Conservation (phyloP, 2,329 filamentous ascomycete species). For the Cadophora luteo-olivacea region DNA sequence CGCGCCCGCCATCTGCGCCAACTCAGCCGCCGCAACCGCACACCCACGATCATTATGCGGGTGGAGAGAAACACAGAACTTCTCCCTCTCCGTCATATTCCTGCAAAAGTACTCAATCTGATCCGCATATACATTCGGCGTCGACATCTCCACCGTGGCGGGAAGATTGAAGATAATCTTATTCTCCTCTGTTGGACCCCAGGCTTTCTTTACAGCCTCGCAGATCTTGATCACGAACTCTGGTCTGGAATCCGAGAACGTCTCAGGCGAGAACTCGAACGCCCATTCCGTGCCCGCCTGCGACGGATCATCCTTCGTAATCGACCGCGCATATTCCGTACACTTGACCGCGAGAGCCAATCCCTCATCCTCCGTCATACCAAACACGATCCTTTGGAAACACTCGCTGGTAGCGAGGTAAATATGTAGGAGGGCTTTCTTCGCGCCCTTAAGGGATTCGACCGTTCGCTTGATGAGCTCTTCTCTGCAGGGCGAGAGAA, state of each 20-base stretch:
- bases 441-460: constrained; percentile 84
- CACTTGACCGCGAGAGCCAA: constrained; percentile 84
- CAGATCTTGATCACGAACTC: constrained; percentile 86
- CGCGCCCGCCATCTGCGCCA: constrained; percentile 95
- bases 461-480: constrained; percentile 91
- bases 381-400: constrained; percentile 91
- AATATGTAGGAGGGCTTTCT: constrained; percentile 93
- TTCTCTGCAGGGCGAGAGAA: constrained; percentile 88
- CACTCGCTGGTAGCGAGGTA: constrained; percentile 97
- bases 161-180: constrained; percentile 97
- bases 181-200: constrained; percentile 79
- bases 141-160: constrained; percentile 93
- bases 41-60: constrained; percentile 95
- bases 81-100: constrained; percentile 83
- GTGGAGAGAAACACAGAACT: constrained; percentile 87
- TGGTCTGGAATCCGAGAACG: constrained; percentile 87
- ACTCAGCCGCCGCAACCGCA: constrained; percentile 85
- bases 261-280: constrained; percentile 86
- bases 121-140: constrained; percentile 94
- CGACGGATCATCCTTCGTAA: constrained; percentile 80
- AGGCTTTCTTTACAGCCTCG: constrained; percentile 91
- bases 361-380: constrained; percentile 82
- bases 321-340: constrained; percentile 82
- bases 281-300: constrained; percentile 69
- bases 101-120: constrained; percentile 95